phyloP scores from a whole-genome alignment of 352 stramenopile species.

The Globisporangium nunn region DNA sequence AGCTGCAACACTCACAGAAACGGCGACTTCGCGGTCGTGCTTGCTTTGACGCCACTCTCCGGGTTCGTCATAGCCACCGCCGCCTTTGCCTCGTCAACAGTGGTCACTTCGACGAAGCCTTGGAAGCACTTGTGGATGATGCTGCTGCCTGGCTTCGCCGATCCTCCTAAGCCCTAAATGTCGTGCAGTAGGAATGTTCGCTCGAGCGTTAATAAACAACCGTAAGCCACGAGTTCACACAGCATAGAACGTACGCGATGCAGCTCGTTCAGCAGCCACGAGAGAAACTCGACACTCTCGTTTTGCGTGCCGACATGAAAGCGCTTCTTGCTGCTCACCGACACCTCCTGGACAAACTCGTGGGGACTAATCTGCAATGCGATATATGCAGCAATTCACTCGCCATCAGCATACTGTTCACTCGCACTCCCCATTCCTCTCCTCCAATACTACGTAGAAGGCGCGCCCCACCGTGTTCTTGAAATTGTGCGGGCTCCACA shows the following conservation, averaged over 20 bases:
- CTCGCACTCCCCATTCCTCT: too few relatives aligned
- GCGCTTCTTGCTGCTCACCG: conserved; percentile 92
- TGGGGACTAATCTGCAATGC: conserved; percentile 89
- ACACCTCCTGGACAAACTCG: conserved; percentile 95
- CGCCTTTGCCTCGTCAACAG: conserved; percentile 49
- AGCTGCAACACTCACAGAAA: conserved; percentile 44
- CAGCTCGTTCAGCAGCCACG: conserved; percentile 95
- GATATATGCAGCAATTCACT: background rate
- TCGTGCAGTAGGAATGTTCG: too few relatives aligned
- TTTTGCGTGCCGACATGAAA: conserved; percentile 93
- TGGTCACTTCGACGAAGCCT: conserved; percentile 91
- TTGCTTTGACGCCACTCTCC: conserved; percentile 23
- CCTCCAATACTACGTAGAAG: too few relatives aligned
- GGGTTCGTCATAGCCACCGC: conserved; percentile 6
- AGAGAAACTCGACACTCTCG: conserved; percentile 95
- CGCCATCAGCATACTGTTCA: background rate
- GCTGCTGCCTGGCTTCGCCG: conserved; percentile 78
- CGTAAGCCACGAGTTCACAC: background rate
- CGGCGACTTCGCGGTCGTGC: conserved; percentile 40
- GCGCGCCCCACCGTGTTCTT: conserved; percentile 88
- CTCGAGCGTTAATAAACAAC: too few relatives aligned
- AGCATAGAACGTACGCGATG: conserved; percentile 59
- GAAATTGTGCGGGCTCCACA: conserved; percentile 98
- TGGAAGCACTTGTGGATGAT: conserved; percentile 97
- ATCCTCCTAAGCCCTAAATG: conserved; percentile 69